Evolutionary conservation across 2,329 filamentous ascomycete species (phyloP), one percentile per base, ranked within the genome.

Genomic region (Trichoderma arundinaceum): DNA sequence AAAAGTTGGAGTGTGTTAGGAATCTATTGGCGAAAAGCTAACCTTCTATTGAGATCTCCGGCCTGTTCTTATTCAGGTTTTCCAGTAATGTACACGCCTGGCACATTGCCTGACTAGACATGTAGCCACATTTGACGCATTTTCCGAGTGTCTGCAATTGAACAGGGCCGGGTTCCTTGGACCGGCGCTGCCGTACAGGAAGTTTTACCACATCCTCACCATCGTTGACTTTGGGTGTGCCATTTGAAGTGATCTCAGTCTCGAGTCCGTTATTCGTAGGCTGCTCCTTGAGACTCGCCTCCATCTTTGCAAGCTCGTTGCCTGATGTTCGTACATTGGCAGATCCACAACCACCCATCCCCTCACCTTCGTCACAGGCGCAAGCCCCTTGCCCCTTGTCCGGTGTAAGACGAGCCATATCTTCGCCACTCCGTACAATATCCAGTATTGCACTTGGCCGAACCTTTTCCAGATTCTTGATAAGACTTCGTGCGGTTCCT

Each of bases 381-480:
- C 77, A 78, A 7, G 74, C 70, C n/a, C 71, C 72, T 66, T 76
- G 71, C 9, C 71, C 73, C 64, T 79, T 79, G 66, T 78, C 77
- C 3, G 78, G 78, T 10, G 78, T 79, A n/a, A 98, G 81, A 65
- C 87, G 88, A 9, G 93, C 94, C 92, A 99, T 97, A 70, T 98
- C 95, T 77, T 98, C 94, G 43, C 95, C 95, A 74, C 94, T 97
- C 66, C 91, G 86, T 33, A 99, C 94, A 61, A 99, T 92, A 75
- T 99, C 95, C 64, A 99, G 76, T 59, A 99, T 98, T 3, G 94
- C 94, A 73, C 94, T 97, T 1, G 95, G 94, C 2, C 95, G 86
- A 7, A 99, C 92, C 71, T 91, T 91, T 78, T 99, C 95, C 38
- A 99, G 81, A 71, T 94, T 96, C 80, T 99, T 99, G 77, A 99